Base-by-base conservation (phyloP, 2,329 filamentous ascomycete species). In the Fusarium floridanum region DNA sequence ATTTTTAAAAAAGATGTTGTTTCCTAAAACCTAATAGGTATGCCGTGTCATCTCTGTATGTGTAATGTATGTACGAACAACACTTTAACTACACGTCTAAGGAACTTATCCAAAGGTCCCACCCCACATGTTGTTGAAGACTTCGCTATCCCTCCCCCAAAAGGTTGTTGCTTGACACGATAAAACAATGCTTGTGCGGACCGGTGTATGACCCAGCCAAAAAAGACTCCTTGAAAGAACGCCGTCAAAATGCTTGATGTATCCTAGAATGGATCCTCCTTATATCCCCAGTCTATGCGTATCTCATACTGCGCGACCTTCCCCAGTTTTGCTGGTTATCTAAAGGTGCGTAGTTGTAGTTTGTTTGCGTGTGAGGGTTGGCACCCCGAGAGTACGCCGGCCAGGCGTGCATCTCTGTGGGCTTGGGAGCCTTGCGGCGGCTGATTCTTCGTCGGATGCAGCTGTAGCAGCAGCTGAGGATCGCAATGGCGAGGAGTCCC, bases 391-490 rank as follows among this genome's bases (percentile, higher is more conserved):
- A 64, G 22, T 76, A 75, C 64, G 70, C 62, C 9, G 79, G 80
- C 80, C 79, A 81, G 41, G 59, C 63, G 27, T 55, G 69, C 79
- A 79, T 78, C 50, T 77, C 69, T 22, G 76, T 73, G 37, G 74
- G 74, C 67, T 80, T 82, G 37, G 76, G 67, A 36, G 70, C 68
- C 56, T 71, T 78, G 55, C 77, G 72, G n/a, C 74, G 75, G 56
- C 72, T 64, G 8, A 70, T 61, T 24, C 76, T 73, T 17, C 79
- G 77, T n/a, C 80, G 71, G 71, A 82, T 76, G 78, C 78, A 88
- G 76, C 87, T 88, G 69, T 88, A 84, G 77, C 92, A 87, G 83
- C 95, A 98, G 79, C 88, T 88, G 12, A 92, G 75, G 61, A 98
- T 85, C 37, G 88, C 87, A 55, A 98, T 81, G 20, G 97, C 79